Conservation (phyloP, 371 early-diverging fungal genomes). For the Rhizopus sp. region DNA sequence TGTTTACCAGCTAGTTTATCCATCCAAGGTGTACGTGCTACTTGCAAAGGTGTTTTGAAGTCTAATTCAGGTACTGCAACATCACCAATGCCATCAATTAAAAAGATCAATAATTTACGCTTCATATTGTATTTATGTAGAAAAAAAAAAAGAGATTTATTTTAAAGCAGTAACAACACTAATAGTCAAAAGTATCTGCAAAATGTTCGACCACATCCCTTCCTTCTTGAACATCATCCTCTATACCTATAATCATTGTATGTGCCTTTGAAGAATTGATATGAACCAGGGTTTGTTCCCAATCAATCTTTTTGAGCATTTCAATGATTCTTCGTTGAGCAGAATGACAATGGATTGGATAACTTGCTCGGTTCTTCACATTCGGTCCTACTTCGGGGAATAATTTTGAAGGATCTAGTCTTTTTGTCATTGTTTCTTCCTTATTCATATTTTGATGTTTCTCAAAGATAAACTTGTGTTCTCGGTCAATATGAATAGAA, state of each 20-base stretch:
- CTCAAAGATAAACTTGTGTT: not conserved
- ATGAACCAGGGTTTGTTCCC: slow-evolving; percentile 2
- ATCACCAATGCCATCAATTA: slow-evolving; percentile 59
- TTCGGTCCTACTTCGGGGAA: not conserved
- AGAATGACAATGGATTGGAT: not conserved
- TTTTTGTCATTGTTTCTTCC: not conserved
- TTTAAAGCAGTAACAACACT: not conserved
- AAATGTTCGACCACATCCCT: slow-evolving; percentile 3
- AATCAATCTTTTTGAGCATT: not conserved
- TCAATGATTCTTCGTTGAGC: not conserved
- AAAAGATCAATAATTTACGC: slow-evolving; percentile 42
- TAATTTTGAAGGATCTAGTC: not conserved
- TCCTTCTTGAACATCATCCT: not conserved
- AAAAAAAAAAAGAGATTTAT: slow-evolving; percentile 11
- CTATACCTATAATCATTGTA: slow-evolving; percentile 5
- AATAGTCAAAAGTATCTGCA: slow-evolving; percentile 3
- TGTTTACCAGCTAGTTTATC: slow-evolving; percentile 45
- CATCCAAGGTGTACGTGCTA: slow-evolving; percentile 40
- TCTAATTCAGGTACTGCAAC: slow-evolving; percentile 35
- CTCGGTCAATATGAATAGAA: not conserved
- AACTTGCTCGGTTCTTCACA: not conserved
- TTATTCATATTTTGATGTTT: not conserved
- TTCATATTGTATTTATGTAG: not conserved
- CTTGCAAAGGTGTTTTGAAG: slow-evolving; percentile 45
- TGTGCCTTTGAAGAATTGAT: slow-evolving; percentile 3